Conservation (phyloP, 345 rosid genomes). For the Eucalyptus albens region DNA sequence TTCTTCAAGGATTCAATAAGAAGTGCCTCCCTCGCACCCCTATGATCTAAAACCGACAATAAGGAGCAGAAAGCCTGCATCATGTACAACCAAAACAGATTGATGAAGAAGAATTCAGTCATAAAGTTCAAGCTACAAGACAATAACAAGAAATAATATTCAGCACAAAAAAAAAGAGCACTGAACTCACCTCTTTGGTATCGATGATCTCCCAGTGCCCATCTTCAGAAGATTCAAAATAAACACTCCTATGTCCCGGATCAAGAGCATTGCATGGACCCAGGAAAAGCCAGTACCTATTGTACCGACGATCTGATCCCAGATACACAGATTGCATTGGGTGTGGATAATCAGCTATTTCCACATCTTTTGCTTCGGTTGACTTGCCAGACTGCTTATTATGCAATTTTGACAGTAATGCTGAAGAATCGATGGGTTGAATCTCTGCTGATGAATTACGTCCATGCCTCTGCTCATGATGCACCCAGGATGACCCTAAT, state of each 20-base stretch:
- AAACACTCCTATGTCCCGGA: constrained; percentile 92
- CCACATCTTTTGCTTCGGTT: constrained; percentile 16
- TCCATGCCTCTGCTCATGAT: constrained; percentile 23
- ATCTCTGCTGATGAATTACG: constrained; percentile 27
- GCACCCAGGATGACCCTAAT: constrained; percentile 63
- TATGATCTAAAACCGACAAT: constrained; percentile 71
- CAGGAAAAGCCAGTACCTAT: constrained; percentile 97
- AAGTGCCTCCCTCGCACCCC: constrained; percentile 76
- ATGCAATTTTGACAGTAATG: constrained; percentile 11
- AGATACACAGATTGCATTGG: constrained; percentile 84
- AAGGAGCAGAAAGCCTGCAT: constrained; percentile 71
- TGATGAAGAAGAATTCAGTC: neutral
- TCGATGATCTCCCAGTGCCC: constrained; percentile 97
- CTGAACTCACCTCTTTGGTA: constrained; percentile 55
- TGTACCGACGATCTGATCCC: constrained; percentile 97
- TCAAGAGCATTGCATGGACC: constrained; percentile 79
- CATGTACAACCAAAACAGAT: neutral
- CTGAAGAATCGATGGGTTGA: constrained; percentile 64
- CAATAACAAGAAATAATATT: neutral
- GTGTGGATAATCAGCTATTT: constrained; percentile 26
- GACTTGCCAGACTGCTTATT: constrained; percentile 6
- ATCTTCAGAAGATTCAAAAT: constrained; percentile 97
- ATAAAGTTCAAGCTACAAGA: neutral
- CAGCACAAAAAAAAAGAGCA: neutral
- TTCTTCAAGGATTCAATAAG: constrained; percentile 80